Evolutionary conservation across 202 grass and related monocot genomes (phyloP).

Genomic region (Cymbopogon flexuosus): DNA sequence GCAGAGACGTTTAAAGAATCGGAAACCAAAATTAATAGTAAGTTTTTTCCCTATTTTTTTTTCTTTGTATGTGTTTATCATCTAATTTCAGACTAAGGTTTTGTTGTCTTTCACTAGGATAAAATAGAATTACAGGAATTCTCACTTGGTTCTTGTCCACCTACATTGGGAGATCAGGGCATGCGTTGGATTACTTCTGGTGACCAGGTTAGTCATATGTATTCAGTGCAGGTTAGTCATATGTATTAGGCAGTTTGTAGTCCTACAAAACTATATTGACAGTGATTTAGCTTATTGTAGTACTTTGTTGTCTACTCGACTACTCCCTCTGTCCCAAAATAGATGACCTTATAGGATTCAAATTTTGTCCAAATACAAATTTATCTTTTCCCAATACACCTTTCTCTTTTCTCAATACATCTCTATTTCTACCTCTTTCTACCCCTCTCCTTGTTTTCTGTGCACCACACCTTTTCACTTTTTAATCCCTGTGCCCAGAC

Average conservation of each 20-base stretch:
- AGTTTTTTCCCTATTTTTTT: constrained; percentile 30
- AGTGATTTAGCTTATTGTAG: neutral
- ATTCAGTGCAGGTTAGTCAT: constrained; percentile 11
- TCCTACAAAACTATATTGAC: neutral
- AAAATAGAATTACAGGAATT: constrained; percentile 96
- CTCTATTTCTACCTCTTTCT: too few relatives aligned
- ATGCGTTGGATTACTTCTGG: constrained; percentile 81
- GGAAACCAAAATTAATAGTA: constrained; percentile 85
- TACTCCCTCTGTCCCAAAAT: neutral
- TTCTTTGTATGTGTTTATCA: constrained; percentile 27
- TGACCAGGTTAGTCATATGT: constrained; percentile 58
- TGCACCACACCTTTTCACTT: too few relatives aligned
- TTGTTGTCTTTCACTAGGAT: constrained; percentile 52
- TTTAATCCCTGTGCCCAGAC: too few relatives aligned
- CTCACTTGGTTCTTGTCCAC: constrained; percentile 80
- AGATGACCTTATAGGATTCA: too few relatives aligned
- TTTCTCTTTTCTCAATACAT: too few relatives aligned
- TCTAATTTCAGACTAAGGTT: constrained; percentile 24
- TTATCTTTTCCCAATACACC: too few relatives aligned
- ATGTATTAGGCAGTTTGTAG: constrained; percentile 10
- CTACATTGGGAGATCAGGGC: constrained; percentile 72
- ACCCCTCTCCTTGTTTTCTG: too few relatives aligned
- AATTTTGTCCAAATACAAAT: too few relatives aligned
- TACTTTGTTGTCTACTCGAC: constrained; percentile 5
- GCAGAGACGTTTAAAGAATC: constrained; percentile 80